Percentiles rank a stretch among this genome's conserved stretches.
These are phyloP conservation scores for Leishmania mexicana DNA, from an alignment of 208 protist genomes.

Conservation along the genomic window DNA sequence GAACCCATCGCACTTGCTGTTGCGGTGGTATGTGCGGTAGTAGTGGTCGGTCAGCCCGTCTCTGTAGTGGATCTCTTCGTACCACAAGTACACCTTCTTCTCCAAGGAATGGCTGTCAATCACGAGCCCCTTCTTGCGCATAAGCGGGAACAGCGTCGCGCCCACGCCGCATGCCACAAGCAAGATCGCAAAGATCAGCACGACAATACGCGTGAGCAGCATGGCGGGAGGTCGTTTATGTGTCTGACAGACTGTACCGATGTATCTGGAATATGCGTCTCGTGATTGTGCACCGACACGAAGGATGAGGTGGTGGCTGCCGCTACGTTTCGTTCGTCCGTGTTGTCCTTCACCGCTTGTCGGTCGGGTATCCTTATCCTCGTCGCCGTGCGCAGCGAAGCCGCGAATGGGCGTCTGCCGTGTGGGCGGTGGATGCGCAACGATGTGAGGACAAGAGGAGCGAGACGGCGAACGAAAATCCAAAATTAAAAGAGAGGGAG, in stretches of 20 bases:
- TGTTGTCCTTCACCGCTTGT: not conserved
- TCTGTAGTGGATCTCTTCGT: slow-evolving; percentile 19
- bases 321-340: no score
- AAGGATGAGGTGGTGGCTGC: no score
- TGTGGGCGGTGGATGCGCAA: not conserved
- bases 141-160: slow-evolving; percentile 30
- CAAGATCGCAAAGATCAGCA: slow-evolving; percentile 28
- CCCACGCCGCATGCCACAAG: slow-evolving; percentile 25
- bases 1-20: slow-evolving; percentile 8
- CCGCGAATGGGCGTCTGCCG: no score
- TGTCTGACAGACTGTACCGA: not conserved
- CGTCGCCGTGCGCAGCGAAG: not conserved
- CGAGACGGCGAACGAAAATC: not conserved
- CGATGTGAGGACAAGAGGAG: not conserved
- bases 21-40: slow-evolving; percentile 9
- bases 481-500: not conserved
- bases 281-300: not conserved
- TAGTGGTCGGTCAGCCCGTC: not conserved
- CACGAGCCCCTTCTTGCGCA: slow-evolving; percentile 1
- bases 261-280: not conserved
- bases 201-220: slow-evolving; percentile 12
- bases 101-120: not conserved
- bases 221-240: not conserved
- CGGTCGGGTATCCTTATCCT: no score
- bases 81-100: slow-evolving; percentile 20